These are phyloP conservation scores for Abortiporus biennis DNA, from an alignment of 1,284 basidiomycete genomes.

Conservation along the genomic window DNA sequence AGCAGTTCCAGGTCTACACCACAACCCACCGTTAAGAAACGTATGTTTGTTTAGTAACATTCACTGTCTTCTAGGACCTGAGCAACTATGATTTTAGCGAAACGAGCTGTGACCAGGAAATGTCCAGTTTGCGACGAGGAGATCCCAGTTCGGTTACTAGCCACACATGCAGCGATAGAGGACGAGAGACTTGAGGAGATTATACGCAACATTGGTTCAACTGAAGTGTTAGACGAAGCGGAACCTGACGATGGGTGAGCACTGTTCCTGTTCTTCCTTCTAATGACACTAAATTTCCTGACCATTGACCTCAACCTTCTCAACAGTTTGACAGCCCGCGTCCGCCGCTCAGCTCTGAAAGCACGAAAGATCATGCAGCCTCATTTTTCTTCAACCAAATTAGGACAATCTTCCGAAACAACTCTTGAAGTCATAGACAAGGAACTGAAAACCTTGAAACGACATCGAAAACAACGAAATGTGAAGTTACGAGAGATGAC, in stretches of 20 bases:
- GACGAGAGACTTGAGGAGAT: constrained; percentile 61
- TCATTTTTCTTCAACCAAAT: constrained; percentile 18
- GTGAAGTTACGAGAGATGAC: constrained; percentile 57
- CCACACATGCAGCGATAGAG: constrained; percentile 58
- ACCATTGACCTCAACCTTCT: not conserved
- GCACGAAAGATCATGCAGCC: constrained; percentile 47
- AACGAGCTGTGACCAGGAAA: constrained; percentile 62
- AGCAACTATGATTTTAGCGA: constrained; percentile 34
- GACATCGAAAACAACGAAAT: constrained; percentile 59
- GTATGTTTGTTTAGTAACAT: constrained; percentile 16
- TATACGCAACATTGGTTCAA: constrained; percentile 52
- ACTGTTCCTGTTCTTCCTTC: too few relatives aligned
- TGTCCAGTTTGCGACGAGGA: constrained; percentile 69
- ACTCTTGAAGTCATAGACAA: constrained; percentile 37
- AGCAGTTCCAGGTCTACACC: too few relatives aligned
- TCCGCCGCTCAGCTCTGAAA: constrained; percentile 58
- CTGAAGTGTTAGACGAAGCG: constrained; percentile 33
- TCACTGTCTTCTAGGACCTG: not conserved
- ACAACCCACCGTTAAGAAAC: constrained; percentile 25
- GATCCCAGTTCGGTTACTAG: constrained; percentile 64
- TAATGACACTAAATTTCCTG: constrained; percentile 1
- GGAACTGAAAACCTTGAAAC: constrained; percentile 50
- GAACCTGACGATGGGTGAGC: constrained; percentile 42
- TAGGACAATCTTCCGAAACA: not conserved
- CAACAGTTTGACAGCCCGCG: constrained; percentile 17